These are phyloP conservation scores for Hanseniaspora uvarum DNA, from an alignment of 1,139 yeast genomes.

Conservation along the genomic window DNA sequence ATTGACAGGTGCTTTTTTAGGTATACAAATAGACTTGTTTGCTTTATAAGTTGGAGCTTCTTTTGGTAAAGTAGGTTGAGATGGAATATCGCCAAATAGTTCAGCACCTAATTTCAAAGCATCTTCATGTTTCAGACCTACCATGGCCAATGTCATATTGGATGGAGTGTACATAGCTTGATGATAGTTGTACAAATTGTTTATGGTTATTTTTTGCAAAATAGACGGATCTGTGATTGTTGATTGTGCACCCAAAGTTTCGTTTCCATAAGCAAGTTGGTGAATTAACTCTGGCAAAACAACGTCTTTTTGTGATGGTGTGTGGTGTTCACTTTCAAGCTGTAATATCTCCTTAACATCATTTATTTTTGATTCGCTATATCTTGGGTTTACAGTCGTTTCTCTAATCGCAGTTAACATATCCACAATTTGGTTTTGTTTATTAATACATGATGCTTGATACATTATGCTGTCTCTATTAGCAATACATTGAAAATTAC, in stretches of 20 bases:
- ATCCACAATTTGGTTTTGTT: conserved; percentile 51
- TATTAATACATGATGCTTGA: conserved; percentile 87
- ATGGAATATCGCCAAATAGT: conserved; percentile 54
- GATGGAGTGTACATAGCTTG: conserved; percentile 65
- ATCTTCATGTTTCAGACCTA: conserved; percentile 65
- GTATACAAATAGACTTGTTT: conserved; percentile 17
- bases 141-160: conserved; percentile 74
- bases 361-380: conserved; percentile 58
- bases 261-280: conserved; percentile 59
- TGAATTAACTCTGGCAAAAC: conserved; percentile 82
- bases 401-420: conserved; percentile 77
- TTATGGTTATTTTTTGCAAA: conserved; percentile 38
- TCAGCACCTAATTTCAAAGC: conserved; percentile 58
- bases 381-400: conserved; percentile 60
- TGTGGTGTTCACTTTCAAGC: conserved; percentile 30
- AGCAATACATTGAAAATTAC: conserved; percentile 88
- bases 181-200: conserved; percentile 45
- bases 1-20: conserved; percentile 52
- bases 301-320: conserved; percentile 56
- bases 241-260: conserved; percentile 78
- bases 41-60: conserved; percentile 30
- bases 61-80: conserved; percentile 27
- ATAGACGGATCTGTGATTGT: conserved; percentile 33
- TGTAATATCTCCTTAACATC: conserved; percentile 78
- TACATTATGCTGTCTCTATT: conserved; percentile 86